Base-by-base conservation (phyloP, 1,284 basidiomycete species). In the Fomes fomentarius region DNA sequence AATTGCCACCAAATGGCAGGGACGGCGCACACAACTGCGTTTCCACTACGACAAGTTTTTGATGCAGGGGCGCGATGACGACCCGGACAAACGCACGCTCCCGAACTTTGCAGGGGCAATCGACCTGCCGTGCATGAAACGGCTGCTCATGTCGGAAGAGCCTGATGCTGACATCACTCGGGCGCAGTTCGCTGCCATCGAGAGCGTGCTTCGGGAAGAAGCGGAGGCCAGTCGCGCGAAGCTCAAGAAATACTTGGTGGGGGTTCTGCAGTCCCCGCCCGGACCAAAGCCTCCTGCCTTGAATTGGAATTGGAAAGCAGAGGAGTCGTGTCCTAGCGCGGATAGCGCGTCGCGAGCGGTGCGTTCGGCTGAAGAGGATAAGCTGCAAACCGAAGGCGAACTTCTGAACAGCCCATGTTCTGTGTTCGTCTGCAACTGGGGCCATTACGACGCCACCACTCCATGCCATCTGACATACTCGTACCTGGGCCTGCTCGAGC, bases 1-100 rank as follows among this genome's bases (percentile, higher is more conserved):
- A 2, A 42, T 45, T 46, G 34, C 19, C 14, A 11, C 14, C n/a
- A 56, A 49, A 25, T 56, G 50, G 50, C 9, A 4, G 1, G 47
- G 35, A 17, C 50, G 50, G 11, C 41, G 46, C 17, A 17, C 7
- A 3, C 46, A 52, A 17, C 25, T 56, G 24, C 7, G 21, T 24
- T 1, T 7, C 11, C 46, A 45, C 31, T 52, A 56, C 35, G 2
- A 21, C 4, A 15, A 4, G 31, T 52, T 56, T 42, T 28, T 56
- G 11, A 2, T 9, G 15, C 2, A 3, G 9, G 30, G 5, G 8
- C 24, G 24, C 14, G 33, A 19, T 2, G 9, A 10, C 22, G 22
- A 12, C 17, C 19, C 34, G 6, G 22, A 37, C 10, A 47, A 37
- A 22, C 37, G 33, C 28, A 47, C 34, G 3, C 22, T 47, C 11